A percentile compares a stretch with the other conserved stretches of the same genome.
phyloP scores from a whole-genome alignment of 768 basidiomycete genomes.

The Boletus insuetus region DNA sequence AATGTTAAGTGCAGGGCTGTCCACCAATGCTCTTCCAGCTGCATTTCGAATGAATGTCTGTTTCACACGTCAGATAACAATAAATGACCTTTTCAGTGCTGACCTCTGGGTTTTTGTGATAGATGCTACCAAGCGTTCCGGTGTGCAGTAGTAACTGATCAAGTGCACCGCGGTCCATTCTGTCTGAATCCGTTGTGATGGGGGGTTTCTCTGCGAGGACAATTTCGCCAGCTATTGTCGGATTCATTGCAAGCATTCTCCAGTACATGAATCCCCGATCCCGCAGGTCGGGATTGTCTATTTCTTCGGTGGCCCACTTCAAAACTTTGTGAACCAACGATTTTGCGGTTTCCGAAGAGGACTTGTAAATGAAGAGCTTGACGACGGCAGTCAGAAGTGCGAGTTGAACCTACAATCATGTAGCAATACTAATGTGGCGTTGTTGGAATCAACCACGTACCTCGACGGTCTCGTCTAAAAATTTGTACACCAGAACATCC shows the following conservation, averaged over 20 bases:
- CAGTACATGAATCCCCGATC: conserved; percentile 99
- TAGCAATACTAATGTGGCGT: not conserved
- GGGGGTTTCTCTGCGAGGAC: conserved; percentile 92
- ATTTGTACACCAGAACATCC: conserved; percentile 86
- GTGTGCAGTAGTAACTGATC: conserved; percentile 94
- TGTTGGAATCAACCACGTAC: conserved; percentile 39
- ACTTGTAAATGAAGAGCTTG: conserved; percentile 92
- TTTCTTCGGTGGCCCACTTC: conserved; percentile 96
- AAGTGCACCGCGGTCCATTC: conserved; percentile 94
- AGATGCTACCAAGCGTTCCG: conserved; percentile 91
- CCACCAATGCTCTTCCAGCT: conserved; percentile 73
- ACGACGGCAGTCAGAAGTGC: conserved; percentile 92
- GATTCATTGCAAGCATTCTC: conserved; percentile 93
- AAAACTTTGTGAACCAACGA: conserved; percentile 91
- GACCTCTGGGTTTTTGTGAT: conserved; percentile 97
- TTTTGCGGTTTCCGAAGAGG: conserved; percentile 78
- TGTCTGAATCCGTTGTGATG: conserved; percentile 96
- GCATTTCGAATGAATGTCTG: conserved; percentile 94
- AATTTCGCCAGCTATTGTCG: conserved; percentile 81
- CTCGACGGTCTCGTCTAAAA: conserved; percentile 92
- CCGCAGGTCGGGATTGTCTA: conserved; percentile 96
- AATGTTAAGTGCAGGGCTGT: conserved; percentile 87
- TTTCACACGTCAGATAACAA: conserved; percentile 11
- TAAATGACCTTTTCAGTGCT: conserved; percentile 9
- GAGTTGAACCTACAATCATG: conserved; percentile 75